These are phyloP conservation scores for Exophiala sp. DNA, from an alignment of 2,329 filamentous ascomycete genomes.

Conservation along the genomic window DNA sequence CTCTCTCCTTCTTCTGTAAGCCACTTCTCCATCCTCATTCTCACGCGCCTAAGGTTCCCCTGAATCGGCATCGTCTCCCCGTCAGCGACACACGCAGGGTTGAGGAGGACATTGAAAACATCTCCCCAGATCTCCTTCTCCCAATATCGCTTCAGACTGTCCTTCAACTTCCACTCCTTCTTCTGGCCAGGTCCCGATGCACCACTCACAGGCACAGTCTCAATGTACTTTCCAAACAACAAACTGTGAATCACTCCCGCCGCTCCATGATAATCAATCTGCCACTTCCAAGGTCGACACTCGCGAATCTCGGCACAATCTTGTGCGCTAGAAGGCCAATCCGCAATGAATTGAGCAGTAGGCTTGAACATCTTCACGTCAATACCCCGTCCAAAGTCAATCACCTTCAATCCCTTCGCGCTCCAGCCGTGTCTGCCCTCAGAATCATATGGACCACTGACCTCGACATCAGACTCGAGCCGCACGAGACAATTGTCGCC, in stretches of 20 bases:
- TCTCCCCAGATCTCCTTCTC: slow-evolving; percentile 85
- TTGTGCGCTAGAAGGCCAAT: slow-evolving; percentile 83
- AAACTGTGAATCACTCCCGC: slow-evolving; percentile 84
- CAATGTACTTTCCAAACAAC: slow-evolving; percentile 92
- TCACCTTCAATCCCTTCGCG: slow-evolving; percentile 75
- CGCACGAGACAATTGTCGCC: slow-evolving; percentile 92
- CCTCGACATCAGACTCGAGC: slow-evolving; percentile 48
- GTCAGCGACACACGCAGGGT: slow-evolving; percentile 66
- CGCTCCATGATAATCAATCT: slow-evolving; percentile 92
- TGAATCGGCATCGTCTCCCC: slow-evolving; percentile 68
- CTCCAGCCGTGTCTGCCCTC: slow-evolving; percentile 76
- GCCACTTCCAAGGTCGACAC: slow-evolving; percentile 91
- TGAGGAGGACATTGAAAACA: slow-evolving; percentile 80
- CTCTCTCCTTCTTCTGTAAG: slow-evolving; percentile 28
- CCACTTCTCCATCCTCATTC: slow-evolving; percentile 26
- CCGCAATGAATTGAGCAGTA: slow-evolving; percentile 82
- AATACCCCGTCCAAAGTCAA: slow-evolving; percentile 92
- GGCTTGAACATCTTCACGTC: slow-evolving; percentile 82
- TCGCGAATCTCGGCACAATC: slow-evolving; percentile 97
- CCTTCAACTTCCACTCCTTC: slow-evolving; percentile 74
- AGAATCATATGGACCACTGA: slow-evolving; percentile 63
- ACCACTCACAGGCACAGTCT: slow-evolving; percentile 53
- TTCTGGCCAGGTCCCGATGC: slow-evolving; percentile 34
- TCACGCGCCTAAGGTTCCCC: slow-evolving; percentile 16
- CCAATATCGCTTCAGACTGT: slow-evolving; percentile 92